phyloP scores from a whole-genome alignment of 345 rosid species.

The Isatis tinctoria region DNA sequence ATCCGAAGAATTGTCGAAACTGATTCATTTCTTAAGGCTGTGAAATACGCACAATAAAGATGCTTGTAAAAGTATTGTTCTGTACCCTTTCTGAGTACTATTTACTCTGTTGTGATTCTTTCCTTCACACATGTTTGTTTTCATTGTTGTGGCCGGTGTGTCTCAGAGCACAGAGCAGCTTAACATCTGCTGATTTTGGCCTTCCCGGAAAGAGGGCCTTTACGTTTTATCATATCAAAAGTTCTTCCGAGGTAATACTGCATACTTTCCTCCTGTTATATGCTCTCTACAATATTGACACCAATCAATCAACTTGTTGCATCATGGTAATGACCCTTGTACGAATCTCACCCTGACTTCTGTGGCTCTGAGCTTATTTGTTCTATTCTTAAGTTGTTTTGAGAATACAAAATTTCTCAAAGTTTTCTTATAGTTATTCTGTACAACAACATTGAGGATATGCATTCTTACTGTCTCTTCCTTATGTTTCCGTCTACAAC shows the following conservation, averaged over 20 bases:
- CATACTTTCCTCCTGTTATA: neutral
- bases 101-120: neutral
- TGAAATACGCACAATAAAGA: neutral
- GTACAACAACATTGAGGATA: neutral
- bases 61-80: neutral
- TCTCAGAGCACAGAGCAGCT: constrained; percentile 48
- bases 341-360: neutral
- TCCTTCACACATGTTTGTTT: neutral
- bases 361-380: neutral
- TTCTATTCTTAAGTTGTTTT: neutral
- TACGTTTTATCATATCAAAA: constrained; percentile 71
- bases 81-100: neutral
- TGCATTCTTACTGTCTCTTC: neutral
- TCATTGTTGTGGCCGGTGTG: constrained; percentile 7
- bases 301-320: neutral
- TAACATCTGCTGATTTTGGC: constrained; percentile 38
- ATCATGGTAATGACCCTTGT: neutral
- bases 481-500: neutral
- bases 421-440: neutral
- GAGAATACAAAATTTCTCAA: neutral
- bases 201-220: constrained; percentile 40
- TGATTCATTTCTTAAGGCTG: neutral
- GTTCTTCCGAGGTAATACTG: constrained; percentile 66
- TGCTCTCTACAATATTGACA: neutral
- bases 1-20: neutral